Evolutionary conservation across 306 rosid genomes (phyloP), one percentile per base, ranked within the genome.

Genomic region (Betula pendula): DNA sequence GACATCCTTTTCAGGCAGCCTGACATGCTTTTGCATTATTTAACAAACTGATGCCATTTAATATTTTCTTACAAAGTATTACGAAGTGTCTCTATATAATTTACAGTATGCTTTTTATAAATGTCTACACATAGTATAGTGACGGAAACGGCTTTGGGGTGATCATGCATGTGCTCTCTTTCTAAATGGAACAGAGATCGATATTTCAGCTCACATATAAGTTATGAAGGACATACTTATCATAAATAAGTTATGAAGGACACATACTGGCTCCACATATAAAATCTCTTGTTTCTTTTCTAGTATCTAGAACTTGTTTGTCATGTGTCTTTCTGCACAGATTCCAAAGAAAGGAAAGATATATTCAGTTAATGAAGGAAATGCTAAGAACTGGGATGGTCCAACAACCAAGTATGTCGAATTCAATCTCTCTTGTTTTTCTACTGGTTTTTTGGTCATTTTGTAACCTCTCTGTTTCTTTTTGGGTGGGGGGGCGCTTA

Each of bases 351-450:
- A 89, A 73, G 99, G 99, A 75, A 95, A 89, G 75, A 95, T 95
- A 65, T 95, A 95, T 84, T 95, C 99, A 2, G 99, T 92, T 74
- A 95, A 95, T 82, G 99, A 95, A 88, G 99, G 99, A 82, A 95
- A 95, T 84, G 99, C 97, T 22, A 92, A 88, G 83, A 92, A 95
- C 76, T 95, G 99, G 99, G 99, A 95, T 69, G 84, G 86, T 75
- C 97, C 99, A 29, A 95, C 97, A 3, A 80, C 96, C 44, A 75
- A 87, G 97, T 95, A 85, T 35, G 88, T 68, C 63, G 80, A 63
- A 71, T 65, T 80, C 71, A 51, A 73, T 80, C 77, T 56, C 3
- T 53, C 70, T 19, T 22, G 13, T 25, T 3, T 71, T 43, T 63
- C 72, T 56, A 40, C 67, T 56, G 22, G 72, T n/a, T 79, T 49